These are phyloP conservation scores for Camellia lanceoleosa DNA, from an alignment of 148 eudicot species.

Conservation along the genomic window DNA sequence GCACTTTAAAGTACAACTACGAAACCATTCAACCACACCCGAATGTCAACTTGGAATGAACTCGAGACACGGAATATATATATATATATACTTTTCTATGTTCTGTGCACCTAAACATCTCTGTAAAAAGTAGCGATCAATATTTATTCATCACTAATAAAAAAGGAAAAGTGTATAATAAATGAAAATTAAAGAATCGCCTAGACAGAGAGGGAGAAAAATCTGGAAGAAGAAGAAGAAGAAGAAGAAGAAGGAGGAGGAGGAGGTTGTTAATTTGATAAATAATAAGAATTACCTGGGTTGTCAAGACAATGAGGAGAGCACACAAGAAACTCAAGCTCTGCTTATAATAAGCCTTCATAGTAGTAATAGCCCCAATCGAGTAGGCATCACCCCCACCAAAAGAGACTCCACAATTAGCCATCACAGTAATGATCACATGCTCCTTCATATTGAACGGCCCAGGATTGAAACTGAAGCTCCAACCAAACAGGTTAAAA, in stretches of 20 bases:
- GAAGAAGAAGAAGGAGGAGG: not conserved
- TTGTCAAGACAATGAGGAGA: slow-evolving; percentile 70
- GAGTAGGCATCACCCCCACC: slow-evolving; percentile 99
- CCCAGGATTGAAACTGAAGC: slow-evolving; percentile 71
- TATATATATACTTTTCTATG: too few relatives aligned
- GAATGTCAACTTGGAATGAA: too few relatives aligned
- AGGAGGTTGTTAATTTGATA: not conserved
- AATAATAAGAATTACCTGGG: slow-evolving; percentile 53
- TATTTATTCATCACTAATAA: too few relatives aligned
- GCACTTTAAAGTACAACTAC: too few relatives aligned
- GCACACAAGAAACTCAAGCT: slow-evolving; percentile 58
- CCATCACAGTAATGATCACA: slow-evolving; percentile 76
- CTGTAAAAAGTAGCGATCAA: too few relatives aligned
- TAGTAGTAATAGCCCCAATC: slow-evolving; percentile 86
- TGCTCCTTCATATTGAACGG: slow-evolving; percentile 96
- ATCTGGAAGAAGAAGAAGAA: not conserved
- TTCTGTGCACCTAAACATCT: too few relatives aligned
- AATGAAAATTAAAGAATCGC: too few relatives aligned
- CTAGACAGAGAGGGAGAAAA: too few relatives aligned
- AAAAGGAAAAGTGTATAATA: not conserved
- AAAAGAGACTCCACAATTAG: slow-evolving; percentile 74
- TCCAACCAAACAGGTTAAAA: slow-evolving; percentile 43
- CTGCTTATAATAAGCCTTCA: slow-evolving; percentile 91
- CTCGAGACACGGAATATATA: too few relatives aligned
- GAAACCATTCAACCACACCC: too few relatives aligned